phyloP scores from a whole-genome alignment of 202 grass and related monocot genomes.

The Cymbopogon flexuosus region DNA sequence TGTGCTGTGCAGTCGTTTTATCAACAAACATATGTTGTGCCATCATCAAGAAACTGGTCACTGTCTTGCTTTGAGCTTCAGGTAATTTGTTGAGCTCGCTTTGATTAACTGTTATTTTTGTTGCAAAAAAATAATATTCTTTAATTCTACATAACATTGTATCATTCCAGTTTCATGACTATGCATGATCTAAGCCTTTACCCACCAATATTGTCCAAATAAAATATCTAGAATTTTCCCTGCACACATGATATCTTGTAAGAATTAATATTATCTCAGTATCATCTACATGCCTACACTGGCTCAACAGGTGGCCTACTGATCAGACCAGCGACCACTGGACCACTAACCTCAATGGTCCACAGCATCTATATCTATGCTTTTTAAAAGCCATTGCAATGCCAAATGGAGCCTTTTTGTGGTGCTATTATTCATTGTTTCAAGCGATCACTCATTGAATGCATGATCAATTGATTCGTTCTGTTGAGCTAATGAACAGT shows the following conservation, averaged over 20 bases:
- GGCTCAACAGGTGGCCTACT: neutral
- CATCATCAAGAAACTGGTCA: conserved; percentile 81
- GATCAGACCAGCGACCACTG: neutral
- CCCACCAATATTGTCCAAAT: neutral
- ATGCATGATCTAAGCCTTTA: neutral
- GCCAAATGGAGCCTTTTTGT: conserved; percentile 9
- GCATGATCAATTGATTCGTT: neutral
- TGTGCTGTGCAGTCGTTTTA: conserved; percentile 81
- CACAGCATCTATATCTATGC: neutral
- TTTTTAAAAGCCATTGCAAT: conserved; percentile 3
- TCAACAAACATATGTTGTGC: conserved; percentile 89
- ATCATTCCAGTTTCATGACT: neutral
- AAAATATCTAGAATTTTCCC: neutral
- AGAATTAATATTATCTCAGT: neutral
- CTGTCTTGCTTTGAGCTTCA: conserved; percentile 75
- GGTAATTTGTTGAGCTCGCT: conserved; percentile 35
- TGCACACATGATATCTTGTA: neutral
- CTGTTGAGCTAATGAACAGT: neutral
- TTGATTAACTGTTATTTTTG: conserved; percentile 9
- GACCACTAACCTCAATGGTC: neutral
- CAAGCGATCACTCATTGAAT: conserved; percentile 8
- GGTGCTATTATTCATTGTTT: neutral
- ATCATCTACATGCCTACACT: neutral
- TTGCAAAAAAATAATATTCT: neutral
- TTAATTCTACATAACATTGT: neutral